phyloP scores from a whole-genome alignment of 2,329 filamentous ascomycete genomes.

The Trichoderma hamatum region DNA sequence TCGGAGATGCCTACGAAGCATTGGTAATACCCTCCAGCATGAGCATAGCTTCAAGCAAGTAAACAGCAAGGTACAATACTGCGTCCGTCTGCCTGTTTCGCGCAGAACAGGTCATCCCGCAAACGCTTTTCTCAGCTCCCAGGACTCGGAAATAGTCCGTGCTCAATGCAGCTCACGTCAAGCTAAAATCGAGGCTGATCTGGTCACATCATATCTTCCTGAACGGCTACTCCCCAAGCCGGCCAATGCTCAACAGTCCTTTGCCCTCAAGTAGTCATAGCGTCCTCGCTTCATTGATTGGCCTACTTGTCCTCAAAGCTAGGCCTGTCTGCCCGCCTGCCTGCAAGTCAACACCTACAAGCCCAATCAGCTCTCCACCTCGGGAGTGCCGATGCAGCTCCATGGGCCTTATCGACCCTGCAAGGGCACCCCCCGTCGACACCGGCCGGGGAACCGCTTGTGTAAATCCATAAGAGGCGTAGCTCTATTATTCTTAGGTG shows the following conservation, averaged over 20 bases:
- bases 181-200: background rate
- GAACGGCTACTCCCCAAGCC: background rate
- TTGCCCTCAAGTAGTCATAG: background rate
- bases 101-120: slow-evolving; percentile 1
- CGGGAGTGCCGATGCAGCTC: slow-evolving; percentile 27
- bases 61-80: background rate
- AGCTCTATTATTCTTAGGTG: background rate
- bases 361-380: slow-evolving; percentile 21
- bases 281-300: background rate
- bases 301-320: background rate
- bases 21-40: background rate
- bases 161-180: background rate
- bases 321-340: slow-evolving; percentile 13
- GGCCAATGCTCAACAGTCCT: background rate
- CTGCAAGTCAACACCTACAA: slow-evolving; percentile 25
- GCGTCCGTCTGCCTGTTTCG: background rate
- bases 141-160: background rate
- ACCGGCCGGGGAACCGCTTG: slow-evolving; percentile 12
- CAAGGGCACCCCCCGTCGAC: slow-evolving; percentile 13
- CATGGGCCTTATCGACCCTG: slow-evolving; percentile 18
- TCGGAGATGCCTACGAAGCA: slow-evolving; percentile 4
- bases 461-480: background rate
- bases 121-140: slow-evolving; percentile 14
- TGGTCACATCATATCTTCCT: background rate
- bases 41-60: background rate